Evolutionary conservation across 805 yeast species (phyloP).

Genomic region (Osmozyma mogii): DNA sequence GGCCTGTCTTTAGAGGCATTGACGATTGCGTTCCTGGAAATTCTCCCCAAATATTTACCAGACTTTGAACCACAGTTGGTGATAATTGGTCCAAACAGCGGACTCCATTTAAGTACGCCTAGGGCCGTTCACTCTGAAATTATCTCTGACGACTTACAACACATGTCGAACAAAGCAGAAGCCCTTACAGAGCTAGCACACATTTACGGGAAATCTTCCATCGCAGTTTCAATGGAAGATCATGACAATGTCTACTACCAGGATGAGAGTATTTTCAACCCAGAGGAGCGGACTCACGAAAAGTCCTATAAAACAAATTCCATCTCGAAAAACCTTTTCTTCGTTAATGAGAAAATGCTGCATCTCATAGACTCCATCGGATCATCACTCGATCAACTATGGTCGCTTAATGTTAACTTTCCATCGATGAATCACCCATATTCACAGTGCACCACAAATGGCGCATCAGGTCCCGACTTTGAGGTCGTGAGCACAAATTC

Average conservation of each 20-base stretch:
- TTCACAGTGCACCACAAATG: constrained; percentile 15
- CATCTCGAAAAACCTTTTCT: constrained; percentile 16
- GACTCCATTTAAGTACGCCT: constrained; percentile 9
- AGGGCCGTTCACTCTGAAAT: constrained; percentile 2
- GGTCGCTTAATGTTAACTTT: constrained; percentile 18
- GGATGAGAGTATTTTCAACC: constrained; percentile 22
- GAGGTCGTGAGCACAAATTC: constrained; percentile 1
- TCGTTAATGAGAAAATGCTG: constrained; percentile 17
- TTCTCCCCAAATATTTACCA: constrained; percentile 19
- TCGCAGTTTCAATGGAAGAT: constrained; percentile 21
- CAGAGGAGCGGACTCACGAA: constrained; percentile 4
- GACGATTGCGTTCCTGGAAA: constrained; percentile 17
- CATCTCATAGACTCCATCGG: constrained; percentile 13
- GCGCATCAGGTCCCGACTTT: constrained; percentile 5
- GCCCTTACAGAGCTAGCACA: constrained; percentile 14
- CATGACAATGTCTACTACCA: constrained; percentile 23
- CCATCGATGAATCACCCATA: constrained; percentile 20
- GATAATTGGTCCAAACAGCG: constrained; percentile 28
- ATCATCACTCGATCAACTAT: constrained; percentile 1
- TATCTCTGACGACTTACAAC: constrained; percentile 4
- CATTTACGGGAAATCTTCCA: constrained; percentile 12
- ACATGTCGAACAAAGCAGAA: constrained; percentile 4
- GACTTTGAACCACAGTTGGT: constrained; percentile 24
- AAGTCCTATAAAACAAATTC: constrained; percentile 13
- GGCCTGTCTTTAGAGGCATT: constrained; percentile 19